phyloP scores from a whole-genome alignment of 495 filamentous ascomycete genomes.

The Elaphomyces granulatus region DNA sequence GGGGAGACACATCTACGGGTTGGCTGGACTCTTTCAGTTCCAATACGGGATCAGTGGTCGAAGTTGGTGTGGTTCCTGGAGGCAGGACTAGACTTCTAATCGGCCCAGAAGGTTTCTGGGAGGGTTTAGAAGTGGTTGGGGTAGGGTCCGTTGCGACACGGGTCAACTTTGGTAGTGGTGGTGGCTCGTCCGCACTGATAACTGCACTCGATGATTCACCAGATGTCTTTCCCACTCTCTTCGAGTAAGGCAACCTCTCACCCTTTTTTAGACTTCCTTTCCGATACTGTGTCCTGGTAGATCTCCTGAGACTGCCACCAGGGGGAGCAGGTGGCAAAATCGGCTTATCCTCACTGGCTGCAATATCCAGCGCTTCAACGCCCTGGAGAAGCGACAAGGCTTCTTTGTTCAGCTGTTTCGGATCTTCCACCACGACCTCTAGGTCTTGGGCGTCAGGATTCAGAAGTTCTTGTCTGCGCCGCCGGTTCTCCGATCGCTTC shows the following conservation, averaged over 20 bases:
- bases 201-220: constrained; percentile 37
- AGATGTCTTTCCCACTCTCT: constrained; percentile 46
- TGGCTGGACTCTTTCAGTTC: constrained; percentile 15
- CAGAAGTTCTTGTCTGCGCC: constrained; percentile 38
- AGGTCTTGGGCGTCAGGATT: constrained; percentile 51
- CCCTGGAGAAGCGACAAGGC: constrained; percentile 17
- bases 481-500: constrained; percentile 47
- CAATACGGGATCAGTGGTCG: constrained; percentile 18
- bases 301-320: constrained; percentile 67
- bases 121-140: constrained; percentile 10
- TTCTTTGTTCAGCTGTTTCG: constrained; percentile 38
- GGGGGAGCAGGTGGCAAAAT: constrained; percentile 63
- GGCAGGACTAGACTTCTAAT: constrained; percentile 12
- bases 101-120: constrained; percentile 17
- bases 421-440: constrained; percentile 69
- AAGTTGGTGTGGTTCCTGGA: constrained; percentile 10
- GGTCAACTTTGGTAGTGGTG: constrained; percentile 40
- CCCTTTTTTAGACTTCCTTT: constrained; percentile 74
- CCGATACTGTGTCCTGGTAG: constrained; percentile 84
- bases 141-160: constrained; percentile 64
- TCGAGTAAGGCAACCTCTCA: constrained; percentile 62
- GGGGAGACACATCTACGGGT: constrained; percentile 13
- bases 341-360: constrained; percentile 64
- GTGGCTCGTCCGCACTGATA: constrained; percentile 26
- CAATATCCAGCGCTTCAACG: constrained; percentile 33